Conservation (phyloP, 805 yeast species). For the Hanseniaspora valbyensis region DNA sequence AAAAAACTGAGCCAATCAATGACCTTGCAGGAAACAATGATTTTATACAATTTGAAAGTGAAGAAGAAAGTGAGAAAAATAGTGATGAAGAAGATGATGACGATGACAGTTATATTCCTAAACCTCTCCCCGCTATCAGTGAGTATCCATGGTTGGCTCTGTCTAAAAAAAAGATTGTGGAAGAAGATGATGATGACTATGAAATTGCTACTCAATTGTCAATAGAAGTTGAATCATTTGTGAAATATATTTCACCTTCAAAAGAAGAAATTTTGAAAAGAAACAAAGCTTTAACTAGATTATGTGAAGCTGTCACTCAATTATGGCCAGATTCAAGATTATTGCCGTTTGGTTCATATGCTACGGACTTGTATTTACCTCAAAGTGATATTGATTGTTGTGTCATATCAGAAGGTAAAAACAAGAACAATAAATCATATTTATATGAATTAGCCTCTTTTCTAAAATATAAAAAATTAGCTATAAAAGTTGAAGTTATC, state of each 20-base stretch:
- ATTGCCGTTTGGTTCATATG: conserved; percentile 86
- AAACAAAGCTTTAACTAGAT: conserved; percentile 48
- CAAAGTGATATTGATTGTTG: conserved; percentile 96
- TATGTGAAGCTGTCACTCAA: conserved; percentile 41
- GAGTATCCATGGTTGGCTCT: conserved; percentile 56
- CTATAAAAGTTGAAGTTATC: conserved; percentile 67
- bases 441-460: conserved; percentile 64
- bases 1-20: conserved; percentile 18
- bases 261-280: conserved; percentile 58
- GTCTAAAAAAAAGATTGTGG: not conserved
- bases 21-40: conserved; percentile 33
- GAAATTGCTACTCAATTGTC: conserved; percentile 83
- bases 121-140: conserved; percentile 16
- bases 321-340: conserved; percentile 74
- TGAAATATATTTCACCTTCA: conserved; percentile 76
- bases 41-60: conserved; percentile 34
- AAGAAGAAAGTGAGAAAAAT: conserved; percentile 23
- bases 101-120: conserved; percentile 14
- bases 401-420: conserved; percentile 50
- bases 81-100: conserved; percentile 16
- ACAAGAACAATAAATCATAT: conserved; percentile 49
- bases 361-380: conserved; percentile 85
- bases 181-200: conserved; percentile 34
- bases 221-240: conserved; percentile 73
- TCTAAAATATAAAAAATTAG: conserved; percentile 50